phyloP scores from a whole-genome alignment of 495 filamentous ascomycete species.

The Saxophila tyrrhenica region DNA sequence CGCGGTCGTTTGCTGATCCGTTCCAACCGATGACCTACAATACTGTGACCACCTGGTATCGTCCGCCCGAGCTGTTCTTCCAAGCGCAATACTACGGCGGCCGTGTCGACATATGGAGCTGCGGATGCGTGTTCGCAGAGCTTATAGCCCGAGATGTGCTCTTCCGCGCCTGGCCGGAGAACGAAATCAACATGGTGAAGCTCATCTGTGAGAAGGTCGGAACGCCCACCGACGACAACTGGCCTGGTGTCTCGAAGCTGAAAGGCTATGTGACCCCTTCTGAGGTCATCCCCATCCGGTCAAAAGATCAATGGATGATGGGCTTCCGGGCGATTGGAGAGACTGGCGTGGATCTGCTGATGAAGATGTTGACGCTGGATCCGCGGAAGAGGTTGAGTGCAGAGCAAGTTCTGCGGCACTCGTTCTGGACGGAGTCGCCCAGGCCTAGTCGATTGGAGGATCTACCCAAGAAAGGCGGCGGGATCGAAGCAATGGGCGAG shows the following conservation, averaged over 20 bases:
- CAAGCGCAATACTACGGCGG: slow-evolving; percentile 81
- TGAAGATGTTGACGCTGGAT: slow-evolving; percentile 75
- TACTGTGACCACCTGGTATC: slow-evolving; percentile 94
- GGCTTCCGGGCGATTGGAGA: slow-evolving; percentile 67
- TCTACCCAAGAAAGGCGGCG: slow-evolving; percentile 60
- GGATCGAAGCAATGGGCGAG: slow-evolving; percentile 62
- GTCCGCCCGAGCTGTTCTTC: slow-evolving; percentile 73
- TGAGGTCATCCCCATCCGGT: slow-evolving; percentile 48
- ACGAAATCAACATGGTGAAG: slow-evolving; percentile 66
- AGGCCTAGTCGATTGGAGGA: slow-evolving; percentile 73
- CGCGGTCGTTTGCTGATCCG: slow-evolving; percentile 78
- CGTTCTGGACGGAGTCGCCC: slow-evolving; percentile 78
- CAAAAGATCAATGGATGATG: slow-evolving; percentile 54
- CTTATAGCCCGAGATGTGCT: slow-evolving; percentile 55
- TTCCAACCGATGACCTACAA: slow-evolving; percentile 80
- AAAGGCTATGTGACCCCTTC: slow-evolving; percentile 53
- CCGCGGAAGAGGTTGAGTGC: slow-evolving; percentile 72
- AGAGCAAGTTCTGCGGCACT: slow-evolving; percentile 62
- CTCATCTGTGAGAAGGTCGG: slow-evolving; percentile 78
- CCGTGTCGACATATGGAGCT: slow-evolving; percentile 91
- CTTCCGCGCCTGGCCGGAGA: slow-evolving; percentile 43
- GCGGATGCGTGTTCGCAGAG: slow-evolving; percentile 86
- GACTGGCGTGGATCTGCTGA: slow-evolving; percentile 75
- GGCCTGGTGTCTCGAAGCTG: slow-evolving; percentile 80
- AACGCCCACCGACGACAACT: slow-evolving; percentile 86